Evolutionary conservation across 2,329 filamentous ascomycete genomes (phyloP), one percentile per base, ranked within the genome.

Genomic region (Xylariaceae sp.): DNA sequence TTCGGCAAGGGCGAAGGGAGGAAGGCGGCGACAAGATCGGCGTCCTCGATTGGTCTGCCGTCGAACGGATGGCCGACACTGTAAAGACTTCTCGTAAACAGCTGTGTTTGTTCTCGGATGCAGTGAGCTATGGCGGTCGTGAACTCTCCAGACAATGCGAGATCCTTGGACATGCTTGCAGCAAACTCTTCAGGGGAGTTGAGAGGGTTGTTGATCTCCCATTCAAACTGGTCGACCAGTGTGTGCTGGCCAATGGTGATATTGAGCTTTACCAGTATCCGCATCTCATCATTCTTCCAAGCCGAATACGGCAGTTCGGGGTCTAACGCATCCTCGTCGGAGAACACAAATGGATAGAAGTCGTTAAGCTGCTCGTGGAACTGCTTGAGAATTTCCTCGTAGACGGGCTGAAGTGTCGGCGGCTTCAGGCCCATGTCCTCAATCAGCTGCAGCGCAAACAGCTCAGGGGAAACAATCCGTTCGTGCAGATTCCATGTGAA

Each of bases 241-340:
- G 92, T 97, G 71, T 96, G 90, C 64, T 90, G 88, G 47, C 93
- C 94, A 70, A 99, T 97, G 5, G 94, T 97, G 70, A 99, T 96
- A 75, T 97, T 97, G 54, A 99, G 81, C 75, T 97, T 97, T 75
- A 99, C 86, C 49, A 96, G 78, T 66, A 99, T 89, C 54, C 94
- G 88, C 93, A 99, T 97, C 77, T 99, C 94, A 72, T 99, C 94
- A 71, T 99, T 96, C 75, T 97, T 97, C 78, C 97, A 96, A 5
- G 94, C 92, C 45, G 83, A 87, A 72, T 97, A 97, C 0, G 93
- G 92, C 10, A 95, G 80, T 70, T 94, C 88, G 1, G 92, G 89
- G 69, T 99, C 93, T 51, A 97, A 80, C 0, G 93, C 85, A 68
- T 96, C 91, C 68, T 97, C 93, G 67, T 95, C 88, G 53, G 93